Evolutionary conservation across 768 basidiomycete genomes (phyloP).

Genomic region (Lentinula guzmanii): DNA sequence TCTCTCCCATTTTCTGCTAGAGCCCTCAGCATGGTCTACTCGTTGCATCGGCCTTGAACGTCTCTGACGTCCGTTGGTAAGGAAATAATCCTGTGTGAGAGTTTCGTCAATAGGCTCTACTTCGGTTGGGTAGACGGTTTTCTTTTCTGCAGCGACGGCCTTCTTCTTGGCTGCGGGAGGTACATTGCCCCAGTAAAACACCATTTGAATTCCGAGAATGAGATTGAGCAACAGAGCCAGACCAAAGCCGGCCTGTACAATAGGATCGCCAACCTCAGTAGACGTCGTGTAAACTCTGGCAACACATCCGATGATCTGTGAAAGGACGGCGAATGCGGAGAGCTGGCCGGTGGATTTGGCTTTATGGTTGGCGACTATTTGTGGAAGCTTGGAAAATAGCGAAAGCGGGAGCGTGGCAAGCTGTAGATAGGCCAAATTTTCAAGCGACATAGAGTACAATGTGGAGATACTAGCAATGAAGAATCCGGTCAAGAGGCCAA

Average conservation of each 20-base stretch:
- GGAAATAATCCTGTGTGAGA: conserved; percentile 1
- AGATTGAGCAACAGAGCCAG: conserved; percentile 57
- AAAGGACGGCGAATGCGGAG: conserved; percentile 84
- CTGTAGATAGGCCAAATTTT: conserved; percentile 66
- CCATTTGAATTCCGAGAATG: conserved; percentile 61
- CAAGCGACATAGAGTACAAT: conserved; percentile 29
- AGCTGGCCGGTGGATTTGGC: conserved; percentile 85
- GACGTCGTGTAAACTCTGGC: conserved; percentile 92
- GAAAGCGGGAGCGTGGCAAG: conserved; percentile 88
- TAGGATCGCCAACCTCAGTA: conserved; percentile 77
- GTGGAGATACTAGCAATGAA: conserved; percentile 18
- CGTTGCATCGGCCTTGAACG: neutral
- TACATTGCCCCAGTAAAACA: conserved; percentile 45
- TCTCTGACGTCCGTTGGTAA: neutral
- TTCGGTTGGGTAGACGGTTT: neutral
- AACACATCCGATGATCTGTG: conserved; percentile 83
- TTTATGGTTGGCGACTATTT: conserved; percentile 78
- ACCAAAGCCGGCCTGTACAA: conserved; percentile 73
- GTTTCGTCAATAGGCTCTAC: neutral
- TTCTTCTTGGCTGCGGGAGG: neutral
- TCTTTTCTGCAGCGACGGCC: neutral
- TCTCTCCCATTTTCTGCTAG: conserved; percentile 2
- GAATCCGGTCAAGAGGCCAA: conserved; percentile 4
- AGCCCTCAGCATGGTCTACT: neutral
- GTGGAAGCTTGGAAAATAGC: conserved; percentile 89